Conservation (phyloP, 768 basidiomycete genomes). For the Pleurotus pulmonarius region DNA sequence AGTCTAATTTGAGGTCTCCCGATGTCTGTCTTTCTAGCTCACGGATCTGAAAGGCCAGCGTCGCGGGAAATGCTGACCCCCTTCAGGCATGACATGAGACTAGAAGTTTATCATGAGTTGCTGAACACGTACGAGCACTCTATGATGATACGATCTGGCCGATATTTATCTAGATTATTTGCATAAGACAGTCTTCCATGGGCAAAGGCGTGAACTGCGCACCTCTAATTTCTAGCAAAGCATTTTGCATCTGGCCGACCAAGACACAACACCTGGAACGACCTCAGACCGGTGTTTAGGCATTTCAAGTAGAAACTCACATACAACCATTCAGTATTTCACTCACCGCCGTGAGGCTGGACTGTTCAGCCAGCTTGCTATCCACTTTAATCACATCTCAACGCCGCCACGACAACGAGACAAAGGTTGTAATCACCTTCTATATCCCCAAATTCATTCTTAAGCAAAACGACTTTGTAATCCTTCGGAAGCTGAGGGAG, state of each 20-base stretch:
- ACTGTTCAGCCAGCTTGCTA: constrained; percentile 84
- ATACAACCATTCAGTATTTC: constrained; percentile 97
- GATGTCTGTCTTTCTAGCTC: constrained; percentile 78
- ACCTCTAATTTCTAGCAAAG: constrained; percentile 85
- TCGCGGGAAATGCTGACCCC: constrained; percentile 94
- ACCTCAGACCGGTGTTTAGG: neutral
- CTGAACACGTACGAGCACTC: constrained; percentile 79
- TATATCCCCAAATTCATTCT: constrained; percentile 96
- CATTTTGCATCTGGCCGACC: constrained; percentile 92
- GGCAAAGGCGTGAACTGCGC: constrained; percentile 9
- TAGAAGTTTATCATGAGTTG: neutral
- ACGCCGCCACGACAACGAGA: too few species aligned
- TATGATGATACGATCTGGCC: constrained; percentile 89
- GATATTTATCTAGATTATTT: constrained; percentile 59
- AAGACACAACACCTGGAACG: constrained; percentile 80
- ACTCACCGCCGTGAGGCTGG: constrained; percentile 79
- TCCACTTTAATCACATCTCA: constrained; percentile 55
- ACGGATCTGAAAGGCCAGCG: constrained; percentile 90
- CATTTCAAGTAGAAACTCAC: constrained; percentile 38
- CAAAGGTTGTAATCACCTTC: constrained; percentile 49
- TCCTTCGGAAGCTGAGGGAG: constrained; percentile 78
- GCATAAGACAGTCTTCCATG: neutral
- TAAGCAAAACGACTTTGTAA: constrained; percentile 87
- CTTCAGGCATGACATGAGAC: constrained; percentile 30
- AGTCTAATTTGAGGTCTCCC: constrained; percentile 78